These are phyloP conservation scores for Globisporangium paroecandrum DNA, from an alignment of 352 stramenopile genomes.

Conservation along the genomic window DNA sequence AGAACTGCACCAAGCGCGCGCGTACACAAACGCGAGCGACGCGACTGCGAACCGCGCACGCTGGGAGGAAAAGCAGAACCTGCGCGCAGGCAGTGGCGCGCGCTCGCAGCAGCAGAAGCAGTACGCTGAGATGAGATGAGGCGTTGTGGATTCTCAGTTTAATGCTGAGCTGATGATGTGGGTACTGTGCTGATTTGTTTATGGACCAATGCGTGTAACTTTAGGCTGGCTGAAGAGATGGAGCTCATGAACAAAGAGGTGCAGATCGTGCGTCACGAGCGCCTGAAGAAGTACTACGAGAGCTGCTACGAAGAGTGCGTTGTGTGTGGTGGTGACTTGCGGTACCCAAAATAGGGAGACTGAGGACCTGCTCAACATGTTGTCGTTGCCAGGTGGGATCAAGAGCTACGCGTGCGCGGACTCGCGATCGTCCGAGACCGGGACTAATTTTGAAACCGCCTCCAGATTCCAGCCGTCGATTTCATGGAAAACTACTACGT, in stretches of 20 bases:
- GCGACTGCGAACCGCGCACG: constrained; percentile 44
- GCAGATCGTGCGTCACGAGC: constrained; percentile 55
- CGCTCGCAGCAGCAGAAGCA: constrained; percentile 54
- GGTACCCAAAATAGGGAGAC: not conserved
- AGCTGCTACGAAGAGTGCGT: constrained; percentile 67
- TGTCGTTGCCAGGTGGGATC: constrained; percentile 46
- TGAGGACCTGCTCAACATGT: not conserved
- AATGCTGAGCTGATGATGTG: not conserved
- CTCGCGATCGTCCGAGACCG: constrained; percentile 66
- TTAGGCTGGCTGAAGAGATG: constrained; percentile 64
- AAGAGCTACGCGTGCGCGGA: constrained; percentile 60
- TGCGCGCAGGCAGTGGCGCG: constrained; percentile 44
- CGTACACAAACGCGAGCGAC: constrained; percentile 53
- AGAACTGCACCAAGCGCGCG: constrained; percentile 57
- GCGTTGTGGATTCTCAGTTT: not conserved
- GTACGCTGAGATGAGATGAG: constrained; percentile 22
- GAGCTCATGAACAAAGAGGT: constrained; percentile 78
- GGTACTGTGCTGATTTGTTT: not conserved
- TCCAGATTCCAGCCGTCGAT: not conserved
- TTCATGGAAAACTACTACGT: not conserved
- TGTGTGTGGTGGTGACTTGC: not conserved
- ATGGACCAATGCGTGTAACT: not conserved
- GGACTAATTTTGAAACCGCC: constrained; percentile 32
- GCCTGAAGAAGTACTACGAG: constrained; percentile 72
- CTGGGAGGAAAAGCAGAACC: constrained; percentile 79